Percentiles rank a stretch among this genome's conserved stretches.
Evolutionary conservation across 2,329 filamentous ascomycete species (phyloP).

Genomic region (Colletotrichum godetiae): DNA sequence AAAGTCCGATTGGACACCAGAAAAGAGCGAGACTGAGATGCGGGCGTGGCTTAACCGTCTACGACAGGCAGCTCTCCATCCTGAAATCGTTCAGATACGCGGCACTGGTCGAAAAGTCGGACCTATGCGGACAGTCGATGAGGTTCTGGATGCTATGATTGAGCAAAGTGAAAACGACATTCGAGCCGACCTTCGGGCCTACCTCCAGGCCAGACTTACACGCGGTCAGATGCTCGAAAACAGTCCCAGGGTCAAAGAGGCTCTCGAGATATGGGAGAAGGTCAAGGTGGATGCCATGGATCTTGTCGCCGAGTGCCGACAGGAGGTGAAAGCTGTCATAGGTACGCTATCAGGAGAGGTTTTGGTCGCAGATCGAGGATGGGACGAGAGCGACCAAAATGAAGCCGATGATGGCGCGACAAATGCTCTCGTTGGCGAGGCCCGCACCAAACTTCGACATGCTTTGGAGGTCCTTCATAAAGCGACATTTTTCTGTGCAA

Average conservation of each 20-base stretch:
- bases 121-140: constrained; percentile 82
- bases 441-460: constrained; percentile 74
- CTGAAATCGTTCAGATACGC: constrained; percentile 76
- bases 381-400: constrained; percentile 47
- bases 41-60: constrained; percentile 81
- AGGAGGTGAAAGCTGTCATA: constrained; percentile 67
- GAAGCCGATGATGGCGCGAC: constrained; percentile 37
- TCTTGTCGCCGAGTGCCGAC: constrained; percentile 73
- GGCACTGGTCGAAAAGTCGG: constrained; percentile 71
- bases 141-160: constrained; percentile 92
- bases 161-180: constrained; percentile 80
- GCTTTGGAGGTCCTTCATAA: constrained; percentile 85
- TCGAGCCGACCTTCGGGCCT: constrained; percentile 74
- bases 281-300: constrained; percentile 60
- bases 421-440: constrained; percentile 62
- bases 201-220: constrained; percentile 72
- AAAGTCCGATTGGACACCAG: constrained; percentile 71
- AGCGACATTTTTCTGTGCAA: constrained; percentile 86
- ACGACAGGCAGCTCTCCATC: constrained; percentile 86
- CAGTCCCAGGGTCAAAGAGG: constrained; percentile 73
- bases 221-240: constrained; percentile 85
- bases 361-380: not conserved
- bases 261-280: constrained; percentile 76
- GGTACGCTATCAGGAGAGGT: constrained; percentile 34
- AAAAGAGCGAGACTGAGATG: constrained; percentile 78